These are phyloP conservation scores for Hymenochaete sp. DNA, from an alignment of 1,284 basidiomycete species.

Conservation along the genomic window DNA sequence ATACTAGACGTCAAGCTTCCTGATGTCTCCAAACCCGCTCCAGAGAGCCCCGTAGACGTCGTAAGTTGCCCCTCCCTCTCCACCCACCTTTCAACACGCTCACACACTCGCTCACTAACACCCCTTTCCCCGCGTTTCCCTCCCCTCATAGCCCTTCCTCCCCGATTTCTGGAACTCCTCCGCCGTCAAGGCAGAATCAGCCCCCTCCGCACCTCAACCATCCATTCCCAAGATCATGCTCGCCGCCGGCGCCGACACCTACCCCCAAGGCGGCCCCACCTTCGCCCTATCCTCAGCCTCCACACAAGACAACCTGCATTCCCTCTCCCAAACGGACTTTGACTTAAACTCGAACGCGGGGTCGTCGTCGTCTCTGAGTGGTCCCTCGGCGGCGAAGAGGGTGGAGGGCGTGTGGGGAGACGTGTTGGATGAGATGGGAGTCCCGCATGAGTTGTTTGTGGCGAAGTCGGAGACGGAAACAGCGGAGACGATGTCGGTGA, in stretches of 20 bases:
- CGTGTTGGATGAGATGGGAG: conserved; percentile 14
- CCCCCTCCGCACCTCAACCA: conserved; percentile 21
- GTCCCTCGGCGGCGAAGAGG: conserved; percentile 3
- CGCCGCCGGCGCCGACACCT: conserved; percentile 56
- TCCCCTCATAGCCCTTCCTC: conserved; percentile 50
- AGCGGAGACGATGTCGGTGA: not conserved
- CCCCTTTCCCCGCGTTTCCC: conserved; percentile 9
- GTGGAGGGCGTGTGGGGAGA: conserved; percentile 10
- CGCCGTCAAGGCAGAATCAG: conserved; percentile 27
- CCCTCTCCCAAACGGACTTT: too few relatives aligned
- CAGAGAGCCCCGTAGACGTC: conserved; percentile 43
- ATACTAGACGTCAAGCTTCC: conserved; percentile 47
- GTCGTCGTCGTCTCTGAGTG: not conserved
- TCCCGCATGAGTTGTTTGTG: conserved; percentile 9
- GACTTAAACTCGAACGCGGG: too few relatives aligned
- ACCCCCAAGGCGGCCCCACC: conserved; percentile 56
- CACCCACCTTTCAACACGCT: not conserved
- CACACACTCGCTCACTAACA: not conserved
- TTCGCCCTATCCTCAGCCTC: conserved; percentile 38
- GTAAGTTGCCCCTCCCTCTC: conserved; percentile 36
- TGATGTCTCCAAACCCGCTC: conserved; percentile 36
- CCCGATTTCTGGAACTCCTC: conserved; percentile 68
- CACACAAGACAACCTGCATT: conserved; percentile 18
- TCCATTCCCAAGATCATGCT: conserved; percentile 63
- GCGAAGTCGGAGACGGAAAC: not conserved